phyloP scores from a whole-genome alignment of 345 rosid genomes.

The Salix suchowensis region DNA sequence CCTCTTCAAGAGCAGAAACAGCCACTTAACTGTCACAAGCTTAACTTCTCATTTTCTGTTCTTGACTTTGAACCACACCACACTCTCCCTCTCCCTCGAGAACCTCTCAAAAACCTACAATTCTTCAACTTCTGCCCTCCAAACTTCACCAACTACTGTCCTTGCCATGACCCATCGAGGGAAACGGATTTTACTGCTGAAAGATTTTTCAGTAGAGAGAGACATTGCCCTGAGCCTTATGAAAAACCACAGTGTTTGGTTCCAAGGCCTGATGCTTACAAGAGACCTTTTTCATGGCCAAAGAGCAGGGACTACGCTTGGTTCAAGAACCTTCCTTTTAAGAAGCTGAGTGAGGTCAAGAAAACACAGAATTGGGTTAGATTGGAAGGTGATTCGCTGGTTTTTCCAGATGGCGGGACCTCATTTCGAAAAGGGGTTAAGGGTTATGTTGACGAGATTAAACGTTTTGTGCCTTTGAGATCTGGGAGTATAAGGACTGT shows the following conservation, averaged over 20 bases:
- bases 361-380: constrained; percentile 65
- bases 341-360: constrained; percentile 41
- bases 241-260: constrained; percentile 47
- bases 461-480: constrained; percentile 40
- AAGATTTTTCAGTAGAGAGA: constrained; percentile 44
- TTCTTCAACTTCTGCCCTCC: constrained; percentile 40
- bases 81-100: constrained; percentile 24
- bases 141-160: constrained; percentile 55
- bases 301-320: constrained; percentile 47
- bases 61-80: constrained; percentile 43
- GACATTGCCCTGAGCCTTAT: constrained; percentile 49
- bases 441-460: constrained; percentile 50
- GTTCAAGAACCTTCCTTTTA: constrained; percentile 60
- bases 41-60: constrained; percentile 18
- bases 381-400: constrained; percentile 40
- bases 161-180: constrained; percentile 52
- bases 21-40: constrained; percentile 15
- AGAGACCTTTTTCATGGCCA: constrained; percentile 57
- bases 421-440: constrained; percentile 58
- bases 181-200: constrained; percentile 28
- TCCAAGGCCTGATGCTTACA: constrained; percentile 55
- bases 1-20: neutral
- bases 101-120: constrained; percentile 3
- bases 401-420: constrained; percentile 75
- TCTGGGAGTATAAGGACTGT: constrained; percentile 56